These are phyloP conservation scores for Lizanozyma gosingica DNA, from an alignment of 1,139 yeast species.

Conservation along the genomic window DNA sequence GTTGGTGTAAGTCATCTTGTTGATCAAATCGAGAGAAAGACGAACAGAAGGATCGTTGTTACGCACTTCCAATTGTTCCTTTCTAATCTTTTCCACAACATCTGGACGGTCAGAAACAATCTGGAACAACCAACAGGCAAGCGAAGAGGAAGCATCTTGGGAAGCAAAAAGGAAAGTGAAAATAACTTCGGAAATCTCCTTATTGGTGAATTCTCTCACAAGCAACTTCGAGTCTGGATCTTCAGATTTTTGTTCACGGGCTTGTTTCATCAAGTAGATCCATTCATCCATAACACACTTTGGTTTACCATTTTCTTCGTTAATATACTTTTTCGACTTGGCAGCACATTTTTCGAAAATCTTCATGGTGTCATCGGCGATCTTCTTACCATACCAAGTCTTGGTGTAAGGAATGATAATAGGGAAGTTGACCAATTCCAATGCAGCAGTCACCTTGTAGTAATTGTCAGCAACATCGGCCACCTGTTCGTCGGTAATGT, in stretches of 20 bases:
- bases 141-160: slow-evolving; percentile 96
- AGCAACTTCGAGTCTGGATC: slow-evolving; percentile 44
- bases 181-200: slow-evolving; percentile 90
- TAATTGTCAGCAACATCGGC: slow-evolving; percentile 84
- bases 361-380: slow-evolving; percentile 90
- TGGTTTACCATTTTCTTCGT: slow-evolving; percentile 66
- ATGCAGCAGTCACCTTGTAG: slow-evolving; percentile 84
- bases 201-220: slow-evolving; percentile 79
- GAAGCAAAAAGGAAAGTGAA: slow-evolving; percentile 96
- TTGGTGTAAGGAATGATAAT: slow-evolving; percentile 91
- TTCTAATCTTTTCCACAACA: slow-evolving; percentile 71
- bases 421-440: slow-evolving; percentile 96
- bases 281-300: slow-evolving; percentile 93
- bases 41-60: slow-evolving; percentile 58
- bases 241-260: slow-evolving; percentile 44
- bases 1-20: slow-evolving; percentile 77
- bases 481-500: slow-evolving; percentile 85
- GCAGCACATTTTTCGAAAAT: slow-evolving; percentile 84
- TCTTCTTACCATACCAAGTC: slow-evolving; percentile 94
- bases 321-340: slow-evolving; percentile 69
- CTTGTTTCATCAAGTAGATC: slow-evolving; percentile 77
- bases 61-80: slow-evolving; percentile 83
- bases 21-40: slow-evolving; percentile 65
- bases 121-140: slow-evolving; percentile 98
- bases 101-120: slow-evolving; percentile 93